These are phyloP conservation scores for Orobanche coerulescens DNA, from an alignment of 257 asterid genomes.

Conservation along the genomic window DNA sequence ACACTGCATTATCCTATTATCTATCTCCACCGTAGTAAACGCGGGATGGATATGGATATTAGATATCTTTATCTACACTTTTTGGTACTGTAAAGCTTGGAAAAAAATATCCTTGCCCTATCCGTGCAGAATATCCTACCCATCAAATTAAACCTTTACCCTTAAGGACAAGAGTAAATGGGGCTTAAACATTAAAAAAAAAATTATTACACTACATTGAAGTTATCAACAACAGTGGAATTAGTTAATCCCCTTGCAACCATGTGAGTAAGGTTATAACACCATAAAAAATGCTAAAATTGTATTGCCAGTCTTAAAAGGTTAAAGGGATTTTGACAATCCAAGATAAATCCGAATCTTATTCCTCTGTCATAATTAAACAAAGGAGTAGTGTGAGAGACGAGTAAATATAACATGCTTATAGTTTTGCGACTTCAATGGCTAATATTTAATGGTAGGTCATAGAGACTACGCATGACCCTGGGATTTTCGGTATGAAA, in stretches of 20 bases:
- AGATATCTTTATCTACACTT: too few relatives aligned
- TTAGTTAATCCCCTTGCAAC: neutral
- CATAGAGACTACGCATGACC: neutral
- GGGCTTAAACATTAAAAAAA: too few relatives aligned
- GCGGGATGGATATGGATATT: too few relatives aligned
- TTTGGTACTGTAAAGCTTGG: too few relatives aligned
- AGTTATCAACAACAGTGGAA: neutral
- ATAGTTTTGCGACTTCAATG: neutral
- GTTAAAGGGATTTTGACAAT: neutral
- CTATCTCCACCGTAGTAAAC: too few relatives aligned
- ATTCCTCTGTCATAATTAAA: slow-evolving; percentile 5
- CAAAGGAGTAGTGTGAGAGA: neutral
- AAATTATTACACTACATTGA: neutral
- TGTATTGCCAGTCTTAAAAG: neutral
- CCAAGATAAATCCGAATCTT: neutral
- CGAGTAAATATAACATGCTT: slow-evolving; percentile 16
- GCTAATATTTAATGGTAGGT: neutral
- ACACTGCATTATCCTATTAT: too few relatives aligned
- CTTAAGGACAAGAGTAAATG: neutral
- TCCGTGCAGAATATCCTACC: too few relatives aligned
- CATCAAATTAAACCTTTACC: too few relatives aligned
- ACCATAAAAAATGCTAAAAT: neutral
- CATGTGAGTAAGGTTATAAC: neutral
- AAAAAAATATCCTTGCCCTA: too few relatives aligned
- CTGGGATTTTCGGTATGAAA: neutral